Conservation (phyloP, 2,329 filamentous ascomycete species). For the Venturia asperata region DNA sequence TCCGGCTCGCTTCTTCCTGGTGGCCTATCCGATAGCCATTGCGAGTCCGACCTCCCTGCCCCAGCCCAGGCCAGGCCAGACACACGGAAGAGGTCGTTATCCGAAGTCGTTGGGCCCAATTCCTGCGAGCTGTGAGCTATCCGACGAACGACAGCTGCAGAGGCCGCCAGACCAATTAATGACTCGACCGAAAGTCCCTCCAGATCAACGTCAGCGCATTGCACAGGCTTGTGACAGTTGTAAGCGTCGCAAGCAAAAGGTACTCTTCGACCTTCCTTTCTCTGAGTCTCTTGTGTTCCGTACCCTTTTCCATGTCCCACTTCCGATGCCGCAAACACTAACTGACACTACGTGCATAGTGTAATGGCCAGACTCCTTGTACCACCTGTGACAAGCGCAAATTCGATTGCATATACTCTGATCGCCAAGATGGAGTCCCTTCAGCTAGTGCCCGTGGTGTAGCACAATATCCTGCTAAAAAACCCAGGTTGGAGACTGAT, state of each 20-base stretch:
- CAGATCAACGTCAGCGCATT: slow-evolving; percentile 56
- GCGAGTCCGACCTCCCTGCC: not conserved
- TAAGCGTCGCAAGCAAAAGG: slow-evolving; percentile 62
- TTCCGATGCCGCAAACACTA: not conserved
- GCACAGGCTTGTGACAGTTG: slow-evolving; percentile 58
- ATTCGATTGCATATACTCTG: slow-evolving; percentile 34
- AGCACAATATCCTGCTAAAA: slow-evolving; percentile 34
- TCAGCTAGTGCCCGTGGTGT: slow-evolving; percentile 24
- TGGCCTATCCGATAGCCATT: not conserved
- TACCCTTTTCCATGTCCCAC: not conserved
- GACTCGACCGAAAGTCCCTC: slow-evolving; percentile 50
- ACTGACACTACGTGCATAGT: slow-evolving; percentile 35
- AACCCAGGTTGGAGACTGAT: slow-evolving; percentile 22
- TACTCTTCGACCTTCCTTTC: slow-evolving; percentile 29
- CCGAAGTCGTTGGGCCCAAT: not conserved
- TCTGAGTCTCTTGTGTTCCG: no score
- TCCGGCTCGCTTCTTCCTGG: no score
- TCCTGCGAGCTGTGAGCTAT: not conserved
- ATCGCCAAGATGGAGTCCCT: slow-evolving; percentile 29
- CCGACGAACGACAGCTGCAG: not conserved
- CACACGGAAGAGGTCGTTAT: not conserved
- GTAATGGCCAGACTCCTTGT: slow-evolving; percentile 53
- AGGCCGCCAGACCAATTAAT: slow-evolving; percentile 26
- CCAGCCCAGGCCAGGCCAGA: no score
- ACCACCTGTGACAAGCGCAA: slow-evolving; percentile 49